Base-by-base conservation (phyloP, 441 rosid genomes). In the Melastoma candidum region DNA sequence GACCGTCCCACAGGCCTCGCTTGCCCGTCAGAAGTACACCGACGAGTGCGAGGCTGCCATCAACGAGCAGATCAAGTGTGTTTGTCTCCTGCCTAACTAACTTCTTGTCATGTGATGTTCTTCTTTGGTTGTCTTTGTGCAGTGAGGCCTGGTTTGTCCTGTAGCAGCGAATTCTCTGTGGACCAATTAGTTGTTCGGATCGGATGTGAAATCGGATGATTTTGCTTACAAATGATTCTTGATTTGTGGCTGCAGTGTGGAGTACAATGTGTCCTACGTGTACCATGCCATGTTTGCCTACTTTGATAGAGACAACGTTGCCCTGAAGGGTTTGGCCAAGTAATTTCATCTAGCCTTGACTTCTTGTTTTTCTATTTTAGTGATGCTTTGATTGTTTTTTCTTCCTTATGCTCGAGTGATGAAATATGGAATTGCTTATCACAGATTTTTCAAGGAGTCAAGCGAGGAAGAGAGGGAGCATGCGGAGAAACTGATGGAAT, bases 391-490 rank as follows among this genome's bases (percentile, higher is more conserved):
- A 17, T 17, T 17, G 22, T 17, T 39, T 52, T 9, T 4, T 59
- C 17, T 24, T 11, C 22, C 24, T 29, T 7, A 10, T 58, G 36
- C 12, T 66, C 17, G 46, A 43, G 46, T 17, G 54, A 14, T 49
- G 7, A 46, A 9, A 45, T 48, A 41, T 46, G 7, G 5, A 32
- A 32, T 32, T 6, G 41, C 6, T 32, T 32, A 6, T 32, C 7
- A 32, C 5, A 92, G 96, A 57, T 93, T 93, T 64, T 93, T 93
- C 77, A 84, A 84, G 81, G 97, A 93, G 25, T 86, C 97, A 0
- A 93, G 98, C 60, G 85, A 75, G 51, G 98, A 93, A 56, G 98
- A 93, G 74, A 88, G 97, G 63, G 86, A 71, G 7, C 98, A 93
- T 59, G 96, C 96, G 8, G 97, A 93, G 61, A 77, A 80, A 71